Conservation (phyloP, 2,329 filamentous ascomycete genomes). For the Peltaster fructicola region DNA sequence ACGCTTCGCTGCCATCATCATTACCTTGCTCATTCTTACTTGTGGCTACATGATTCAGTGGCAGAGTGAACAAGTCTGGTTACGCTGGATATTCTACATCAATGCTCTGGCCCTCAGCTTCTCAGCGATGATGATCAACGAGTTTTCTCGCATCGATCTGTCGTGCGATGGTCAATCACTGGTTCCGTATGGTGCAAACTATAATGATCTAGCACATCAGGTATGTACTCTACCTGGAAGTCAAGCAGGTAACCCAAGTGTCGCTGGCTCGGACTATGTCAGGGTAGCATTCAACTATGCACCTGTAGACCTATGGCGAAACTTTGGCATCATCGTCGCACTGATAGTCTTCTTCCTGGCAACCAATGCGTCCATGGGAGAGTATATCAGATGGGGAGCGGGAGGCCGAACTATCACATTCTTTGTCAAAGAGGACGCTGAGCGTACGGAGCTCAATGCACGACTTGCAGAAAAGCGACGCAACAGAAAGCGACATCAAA, state of each 20-base stretch:
- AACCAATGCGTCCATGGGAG: conserved; percentile 61
- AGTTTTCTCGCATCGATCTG: conserved; percentile 54
- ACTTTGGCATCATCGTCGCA: conserved; percentile 63
- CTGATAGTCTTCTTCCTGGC: conserved; percentile 61
- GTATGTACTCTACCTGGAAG: conserved; percentile 68
- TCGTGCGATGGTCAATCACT: conserved; percentile 51
- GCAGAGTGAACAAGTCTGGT: conserved; percentile 53
- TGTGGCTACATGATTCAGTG: conserved; percentile 75
- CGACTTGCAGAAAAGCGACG: conserved; percentile 43
- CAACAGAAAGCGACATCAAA: conserved; percentile 29
- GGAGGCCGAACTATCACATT: conserved; percentile 68
- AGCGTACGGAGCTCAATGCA: conserved; percentile 48
- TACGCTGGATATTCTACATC: conserved; percentile 66
- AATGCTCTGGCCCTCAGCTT: conserved; percentile 62
- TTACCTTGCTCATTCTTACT: conserved; percentile 67
- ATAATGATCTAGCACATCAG: conserved; percentile 54
- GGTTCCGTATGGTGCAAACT: conserved; percentile 52
- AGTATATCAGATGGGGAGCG: conserved; percentile 59
- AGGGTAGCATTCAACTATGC: conserved; percentile 49
- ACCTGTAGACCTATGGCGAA: conserved; percentile 56
- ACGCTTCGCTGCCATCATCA: conserved; percentile 58
- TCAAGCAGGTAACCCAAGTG: conserved; percentile 40
- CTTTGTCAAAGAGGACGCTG: conserved; percentile 52
- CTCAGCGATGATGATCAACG: conserved; percentile 67
- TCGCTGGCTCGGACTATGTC: conserved; percentile 55